Base-by-base conservation (phyloP, 768 basidiomycete genomes). In the Hirschioporus abietinus region DNA sequence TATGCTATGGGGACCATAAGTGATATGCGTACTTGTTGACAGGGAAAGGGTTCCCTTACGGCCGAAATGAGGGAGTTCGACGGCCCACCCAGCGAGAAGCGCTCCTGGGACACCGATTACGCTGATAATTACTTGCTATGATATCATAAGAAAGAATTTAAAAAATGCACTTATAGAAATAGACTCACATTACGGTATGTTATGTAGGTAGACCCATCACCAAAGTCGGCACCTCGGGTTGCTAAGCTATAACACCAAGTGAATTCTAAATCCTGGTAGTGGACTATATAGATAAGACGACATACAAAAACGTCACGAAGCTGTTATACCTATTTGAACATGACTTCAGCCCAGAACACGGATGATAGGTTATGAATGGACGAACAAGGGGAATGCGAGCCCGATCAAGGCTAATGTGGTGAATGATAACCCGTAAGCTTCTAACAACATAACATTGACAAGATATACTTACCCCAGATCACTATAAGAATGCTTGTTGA, bases 321-420 rank as follows among this genome's bases (percentile, higher is more conserved):
- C 78, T 79, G 72, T 86, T 83, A 70, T 86, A 83, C 58, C 81
- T 82, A 60, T 18, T 36, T 9, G 36, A 5, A 23, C 15, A 7
- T 2, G n/a, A 58, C 58, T 26, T 66, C 18, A 68, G 64, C 12
- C 1, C 10, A 62, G 15, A 23, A 24, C 2, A 25, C 63, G 17
- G 23, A 8, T 65, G 18, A 72, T 6, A 2, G 34, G n/a, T 23
- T 34, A 0, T 0, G 63, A 24, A 4, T 35, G 27, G 2, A 74
- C 81, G 73, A 68, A 88, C 78, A 92, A 75, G 18, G 91, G 89
- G 69, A 88, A 91, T 1, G 90, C 90, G 17, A 92, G 81, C 7
- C 91, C 91, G 67, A 93, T 92, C 58, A 92, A 78, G 1, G 85
- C 90, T 90, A 68, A 68, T n/a, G n/a, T n/a, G n/a, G 10, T 67